A percentile compares a stretch with the other conserved stretches of the same genome.
These are phyloP conservation scores for Durusdinium trenchii DNA, from an alignment of 73 alveolate genomes.

Conservation along the genomic window DNA sequence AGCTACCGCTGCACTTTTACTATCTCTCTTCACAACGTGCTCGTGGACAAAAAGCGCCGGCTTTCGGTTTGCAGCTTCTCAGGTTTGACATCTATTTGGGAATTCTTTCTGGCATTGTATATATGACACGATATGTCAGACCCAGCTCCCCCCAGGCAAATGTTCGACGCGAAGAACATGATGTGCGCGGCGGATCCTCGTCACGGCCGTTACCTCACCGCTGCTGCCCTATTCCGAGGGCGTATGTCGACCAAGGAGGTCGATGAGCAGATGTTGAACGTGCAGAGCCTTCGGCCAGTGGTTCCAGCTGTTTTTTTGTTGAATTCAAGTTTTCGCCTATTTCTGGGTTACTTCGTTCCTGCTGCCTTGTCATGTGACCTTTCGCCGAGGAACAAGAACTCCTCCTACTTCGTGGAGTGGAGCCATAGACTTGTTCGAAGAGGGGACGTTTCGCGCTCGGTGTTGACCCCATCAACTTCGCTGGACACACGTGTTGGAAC, in stretches of 20 bases:
- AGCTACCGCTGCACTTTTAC: too few species aligned
- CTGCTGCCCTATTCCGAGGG: constrained; percentile 99
- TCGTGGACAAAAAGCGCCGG: too few species aligned
- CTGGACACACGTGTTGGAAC: too few species aligned
- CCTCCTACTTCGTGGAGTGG: constrained; percentile 2
- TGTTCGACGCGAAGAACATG: constrained; percentile 99
- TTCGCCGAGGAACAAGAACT: not conserved
- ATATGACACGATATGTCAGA: too few species aligned
- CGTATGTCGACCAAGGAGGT: constrained; percentile 98
- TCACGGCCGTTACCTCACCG: constrained; percentile 99
- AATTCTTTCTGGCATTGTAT: too few species aligned
- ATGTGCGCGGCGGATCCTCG: constrained; percentile 78
- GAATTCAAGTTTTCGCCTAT: not conserved
- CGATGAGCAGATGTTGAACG: constrained; percentile 45
- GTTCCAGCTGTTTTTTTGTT: not conserved
- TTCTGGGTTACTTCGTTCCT: not conserved
- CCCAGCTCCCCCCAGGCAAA: constrained; percentile 97
- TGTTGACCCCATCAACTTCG: too few species aligned
- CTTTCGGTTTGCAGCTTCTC: too few species aligned
- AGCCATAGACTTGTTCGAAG: too few species aligned
- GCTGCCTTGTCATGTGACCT: not conserved
- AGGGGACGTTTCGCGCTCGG: too few species aligned
- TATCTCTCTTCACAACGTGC: too few species aligned
- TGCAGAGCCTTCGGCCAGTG: not conserved
- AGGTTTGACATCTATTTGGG: too few species aligned